Percentiles rank a stretch among this genome's conserved stretches.
Conservation (phyloP, 768 basidiomycete genomes). For the Macrolepiota fuliginosa region DNA sequence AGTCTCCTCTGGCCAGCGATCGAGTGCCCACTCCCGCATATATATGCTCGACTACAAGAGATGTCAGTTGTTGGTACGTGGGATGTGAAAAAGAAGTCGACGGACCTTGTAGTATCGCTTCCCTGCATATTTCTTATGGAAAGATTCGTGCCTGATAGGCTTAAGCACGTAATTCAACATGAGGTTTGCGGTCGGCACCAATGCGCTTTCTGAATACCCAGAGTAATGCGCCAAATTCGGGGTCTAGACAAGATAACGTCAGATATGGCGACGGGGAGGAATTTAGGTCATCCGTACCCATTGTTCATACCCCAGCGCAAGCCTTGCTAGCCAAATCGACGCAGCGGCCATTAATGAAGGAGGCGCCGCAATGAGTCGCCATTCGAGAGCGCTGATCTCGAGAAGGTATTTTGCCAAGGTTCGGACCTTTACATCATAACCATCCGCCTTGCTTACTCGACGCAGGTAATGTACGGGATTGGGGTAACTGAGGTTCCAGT, state of each 20-base stretch:
- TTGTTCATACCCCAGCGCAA: conserved; percentile 76
- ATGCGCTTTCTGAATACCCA: conserved; percentile 80
- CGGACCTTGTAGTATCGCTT: conserved; percentile 85
- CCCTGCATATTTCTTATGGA: conserved; percentile 90
- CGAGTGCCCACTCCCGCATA: conserved; percentile 83
- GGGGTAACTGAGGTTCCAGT: conserved; percentile 91
- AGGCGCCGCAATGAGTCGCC: conserved; percentile 75
- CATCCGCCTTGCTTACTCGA: conserved; percentile 93
- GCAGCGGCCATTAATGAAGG: conserved; percentile 90
- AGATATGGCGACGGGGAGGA: neutral
- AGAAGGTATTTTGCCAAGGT: conserved; percentile 94
- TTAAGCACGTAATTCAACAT: conserved; percentile 93
- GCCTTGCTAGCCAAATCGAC: conserved; percentile 83
- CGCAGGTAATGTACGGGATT: conserved; percentile 94
- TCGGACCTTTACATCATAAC: conserved; percentile 88
- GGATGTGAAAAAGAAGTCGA: conserved; percentile 1
- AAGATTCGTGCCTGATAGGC: conserved; percentile 75
- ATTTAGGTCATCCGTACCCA: conserved; percentile 68
- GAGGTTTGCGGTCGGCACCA: conserved; percentile 86
- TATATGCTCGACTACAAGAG: conserved; percentile 68
- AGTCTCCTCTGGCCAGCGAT: conserved; percentile 64
- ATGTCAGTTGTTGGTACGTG: neutral
- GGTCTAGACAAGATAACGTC: conserved; percentile 37
- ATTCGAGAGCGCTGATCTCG: conserved; percentile 89
- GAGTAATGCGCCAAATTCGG: conserved; percentile 93